phyloP scores from a whole-genome alignment of 176 grass and related monocot genomes.

The Bolboschoenus planiculmis region DNA sequence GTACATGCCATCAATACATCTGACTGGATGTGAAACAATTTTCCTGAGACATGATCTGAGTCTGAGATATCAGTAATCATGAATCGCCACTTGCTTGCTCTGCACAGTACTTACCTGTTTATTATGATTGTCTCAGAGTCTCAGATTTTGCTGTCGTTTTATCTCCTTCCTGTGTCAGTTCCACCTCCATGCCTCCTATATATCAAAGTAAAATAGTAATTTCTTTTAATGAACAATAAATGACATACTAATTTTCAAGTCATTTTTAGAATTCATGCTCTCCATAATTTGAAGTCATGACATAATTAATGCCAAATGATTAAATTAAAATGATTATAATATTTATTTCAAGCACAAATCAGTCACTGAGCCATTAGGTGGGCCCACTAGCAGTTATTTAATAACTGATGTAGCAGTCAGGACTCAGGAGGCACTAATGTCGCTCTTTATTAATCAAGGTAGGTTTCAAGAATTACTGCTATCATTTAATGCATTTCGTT shows the following conservation, averaged over 20 bases:
- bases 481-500: not conserved
- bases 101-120: not conserved
- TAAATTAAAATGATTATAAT: no score
- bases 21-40: not conserved
- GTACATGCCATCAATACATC: not conserved
- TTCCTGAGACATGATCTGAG: not conserved
- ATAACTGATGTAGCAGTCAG: not conserved
- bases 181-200: no score
- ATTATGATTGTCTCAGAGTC: not conserved
- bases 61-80: not conserved
- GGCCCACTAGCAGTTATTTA: not conserved
- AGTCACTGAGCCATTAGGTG: not conserved
- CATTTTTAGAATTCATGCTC: not conserved
- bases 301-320: no score
- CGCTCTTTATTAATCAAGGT: conserved; percentile 1
- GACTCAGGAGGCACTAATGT: not conserved
- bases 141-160: not conserved
- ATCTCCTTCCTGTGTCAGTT: conserved; percentile 2
- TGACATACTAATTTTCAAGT: no score
- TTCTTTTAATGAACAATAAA: no score
- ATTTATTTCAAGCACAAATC: not conserved
- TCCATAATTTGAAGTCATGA: not conserved
- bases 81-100: not conserved
- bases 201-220: not conserved
- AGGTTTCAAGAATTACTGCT: conserved; percentile 8